Conservation (phyloP, 208 protist genomes). For the Leishmania major region DNA sequence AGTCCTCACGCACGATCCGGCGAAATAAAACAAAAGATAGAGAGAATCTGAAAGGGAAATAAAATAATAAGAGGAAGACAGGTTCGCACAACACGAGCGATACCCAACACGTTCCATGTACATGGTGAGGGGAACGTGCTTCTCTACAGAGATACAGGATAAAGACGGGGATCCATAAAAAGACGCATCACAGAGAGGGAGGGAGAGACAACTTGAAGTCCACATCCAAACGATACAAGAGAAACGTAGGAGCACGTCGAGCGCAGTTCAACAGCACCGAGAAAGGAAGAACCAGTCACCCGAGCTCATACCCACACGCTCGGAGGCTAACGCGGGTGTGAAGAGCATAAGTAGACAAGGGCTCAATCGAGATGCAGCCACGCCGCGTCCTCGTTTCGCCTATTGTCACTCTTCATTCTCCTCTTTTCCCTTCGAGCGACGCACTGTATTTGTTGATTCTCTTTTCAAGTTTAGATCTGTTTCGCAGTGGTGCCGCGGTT, state of each 20-base stretch:
- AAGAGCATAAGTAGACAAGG: too few species aligned
- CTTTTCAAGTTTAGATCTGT: constrained; percentile 49
- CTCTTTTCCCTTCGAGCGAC: background rate
- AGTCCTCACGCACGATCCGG: background rate
- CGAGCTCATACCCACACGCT: background rate
- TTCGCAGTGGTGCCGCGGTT: constrained; percentile 77
- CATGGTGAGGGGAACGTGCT: background rate
- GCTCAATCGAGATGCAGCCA: background rate
- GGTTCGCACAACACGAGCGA: too few species aligned
- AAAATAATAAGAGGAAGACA: too few species aligned
- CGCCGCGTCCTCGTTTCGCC: background rate
- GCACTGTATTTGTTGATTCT: background rate
- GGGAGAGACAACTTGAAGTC: background rate
- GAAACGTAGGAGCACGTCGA: background rate
- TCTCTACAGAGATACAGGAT: background rate
- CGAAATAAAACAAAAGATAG: background rate
- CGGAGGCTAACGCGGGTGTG: background rate
- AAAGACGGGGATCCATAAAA: background rate
- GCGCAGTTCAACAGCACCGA: background rate
- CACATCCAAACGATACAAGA: background rate
- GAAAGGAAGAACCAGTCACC: too few species aligned
- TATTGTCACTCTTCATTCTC: background rate
- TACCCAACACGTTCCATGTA: background rate
- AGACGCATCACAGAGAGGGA: background rate
- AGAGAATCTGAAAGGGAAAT: too few species aligned